Evolutionary conservation across 768 basidiomycete genomes (phyloP).

Genomic region (Tylopilus subfusipes): DNA sequence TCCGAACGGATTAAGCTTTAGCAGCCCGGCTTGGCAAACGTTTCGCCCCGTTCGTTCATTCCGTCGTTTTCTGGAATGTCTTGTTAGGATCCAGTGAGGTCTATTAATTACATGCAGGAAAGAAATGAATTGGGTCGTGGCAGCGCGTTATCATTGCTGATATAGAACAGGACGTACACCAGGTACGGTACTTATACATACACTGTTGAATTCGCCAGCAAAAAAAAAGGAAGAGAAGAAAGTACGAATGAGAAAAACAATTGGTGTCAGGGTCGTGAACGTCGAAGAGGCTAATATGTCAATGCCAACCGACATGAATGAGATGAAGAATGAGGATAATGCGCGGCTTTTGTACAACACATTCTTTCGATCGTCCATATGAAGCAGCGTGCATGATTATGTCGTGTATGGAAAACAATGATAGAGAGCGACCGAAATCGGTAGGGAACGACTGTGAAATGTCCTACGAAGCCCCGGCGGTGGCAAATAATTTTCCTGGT

Average conservation of each 20-base stretch:
- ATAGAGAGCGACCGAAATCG: background rate
- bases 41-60: no score
- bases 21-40: no score
- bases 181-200: conserved; percentile 38
- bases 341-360: conserved; percentile 21
- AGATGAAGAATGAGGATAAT: conserved; percentile 9
- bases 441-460: conserved; percentile 6
- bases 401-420: background rate
- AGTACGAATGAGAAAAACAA: conserved; percentile 7
- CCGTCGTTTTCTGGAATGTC: conserved; percentile 11
- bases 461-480: conserved; percentile 37
- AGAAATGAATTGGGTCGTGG: conserved; percentile 3
- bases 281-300: conserved; percentile 30
- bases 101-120: conserved; percentile 3
- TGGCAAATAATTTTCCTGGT: conserved; percentile 48
- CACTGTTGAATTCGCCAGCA: conserved; percentile 16
- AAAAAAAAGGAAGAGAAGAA: background rate
- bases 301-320: conserved; percentile 17
- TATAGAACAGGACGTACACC: conserved; percentile 25
- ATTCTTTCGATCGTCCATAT: conserved; percentile 21
- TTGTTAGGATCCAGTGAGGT: background rate
- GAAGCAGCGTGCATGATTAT: conserved; percentile 4
- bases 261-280: conserved; percentile 13
- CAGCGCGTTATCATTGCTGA: conserved; percentile 7
- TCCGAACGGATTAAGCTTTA: background rate